phyloP scores from a whole-genome alignment of 441 rosid genomes.

The Syzygium malaccense region DNA sequence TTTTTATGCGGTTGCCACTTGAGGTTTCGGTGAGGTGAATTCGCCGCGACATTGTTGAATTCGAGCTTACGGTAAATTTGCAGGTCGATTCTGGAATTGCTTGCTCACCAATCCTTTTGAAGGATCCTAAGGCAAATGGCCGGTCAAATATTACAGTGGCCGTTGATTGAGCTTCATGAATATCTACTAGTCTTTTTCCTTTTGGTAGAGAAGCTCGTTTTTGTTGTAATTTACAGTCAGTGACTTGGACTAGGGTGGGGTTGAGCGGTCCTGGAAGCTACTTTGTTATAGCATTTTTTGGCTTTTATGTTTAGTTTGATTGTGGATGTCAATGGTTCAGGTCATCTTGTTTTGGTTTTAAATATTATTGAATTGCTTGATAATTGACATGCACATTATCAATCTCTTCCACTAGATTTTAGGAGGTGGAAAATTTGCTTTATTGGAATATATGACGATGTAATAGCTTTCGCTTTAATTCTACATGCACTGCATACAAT shows the following conservation, averaged over 20 bases:
- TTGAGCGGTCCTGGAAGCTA: background rate
- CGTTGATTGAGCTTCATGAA: background rate
- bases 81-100: constrained; percentile 63
- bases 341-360: no score
- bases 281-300: background rate
- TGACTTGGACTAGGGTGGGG: background rate
- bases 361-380: background rate
- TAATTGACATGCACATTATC: background rate
- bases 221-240: background rate
- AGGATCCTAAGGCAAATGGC: constrained; percentile 40
- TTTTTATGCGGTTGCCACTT: background rate
- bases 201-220: background rate
- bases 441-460: background rate
- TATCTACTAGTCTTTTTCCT: background rate
- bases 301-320: background rate
- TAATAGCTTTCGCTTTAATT: background rate
- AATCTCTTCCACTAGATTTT: background rate
- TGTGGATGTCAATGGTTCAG: background rate
- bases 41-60: background rate
- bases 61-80: background rate
- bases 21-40: background rate
- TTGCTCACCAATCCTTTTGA: constrained; percentile 37
- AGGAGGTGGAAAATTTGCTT: background rate
- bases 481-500: background rate
- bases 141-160: constrained; percentile 26